These are phyloP conservation scores for Beauveria sp. DNA, from an alignment of 2,329 filamentous ascomycete species.

Conservation along the genomic window DNA sequence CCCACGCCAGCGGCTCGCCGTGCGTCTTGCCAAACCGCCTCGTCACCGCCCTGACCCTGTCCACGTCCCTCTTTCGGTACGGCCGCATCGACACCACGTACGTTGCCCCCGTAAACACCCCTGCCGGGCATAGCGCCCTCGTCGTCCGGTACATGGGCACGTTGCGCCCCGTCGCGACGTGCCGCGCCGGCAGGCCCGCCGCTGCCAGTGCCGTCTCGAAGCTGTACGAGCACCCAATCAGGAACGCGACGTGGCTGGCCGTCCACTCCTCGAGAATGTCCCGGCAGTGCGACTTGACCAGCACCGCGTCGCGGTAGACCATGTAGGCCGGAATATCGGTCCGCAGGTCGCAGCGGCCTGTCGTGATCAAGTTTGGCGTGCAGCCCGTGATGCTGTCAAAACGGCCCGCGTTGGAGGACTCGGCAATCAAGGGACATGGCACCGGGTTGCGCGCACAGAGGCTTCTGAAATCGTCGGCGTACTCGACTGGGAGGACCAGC, in stretches of 20 bases:
- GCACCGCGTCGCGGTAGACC: slow-evolving; percentile 44
- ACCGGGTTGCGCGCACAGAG: slow-evolving; percentile 56
- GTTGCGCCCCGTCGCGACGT: slow-evolving; percentile 39
- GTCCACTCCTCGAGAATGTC: slow-evolving; percentile 47
- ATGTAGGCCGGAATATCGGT: slow-evolving; percentile 51
- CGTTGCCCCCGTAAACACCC: slow-evolving; percentile 45
- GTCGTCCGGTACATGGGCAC: slow-evolving; percentile 56
- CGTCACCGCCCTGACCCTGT: slow-evolving; percentile 46
- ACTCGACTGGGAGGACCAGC: slow-evolving; percentile 47
- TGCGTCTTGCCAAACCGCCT: slow-evolving; percentile 48
- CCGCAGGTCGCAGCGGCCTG: slow-evolving; percentile 46
- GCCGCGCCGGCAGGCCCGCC: slow-evolving; percentile 43
- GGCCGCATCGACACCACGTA: slow-evolving; percentile 59
- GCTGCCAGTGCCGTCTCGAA: slow-evolving; percentile 50
- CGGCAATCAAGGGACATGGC: slow-evolving; percentile 52
- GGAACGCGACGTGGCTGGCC: slow-evolving; percentile 50
- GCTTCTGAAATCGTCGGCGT: slow-evolving; percentile 49
- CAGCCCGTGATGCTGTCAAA: slow-evolving; percentile 30
- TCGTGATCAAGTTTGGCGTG: slow-evolving; percentile 24
- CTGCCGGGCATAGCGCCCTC: slow-evolving; percentile 47
- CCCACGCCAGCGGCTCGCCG: slow-evolving; percentile 58
- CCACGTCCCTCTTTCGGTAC: slow-evolving; percentile 42
- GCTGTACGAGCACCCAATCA: slow-evolving; percentile 57
- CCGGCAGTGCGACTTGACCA: slow-evolving; percentile 27
- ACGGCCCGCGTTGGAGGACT: slow-evolving; percentile 37